Evolutionary conservation across 106 monocot genomes (phyloP).

Genomic region (Acorus gramineus): DNA sequence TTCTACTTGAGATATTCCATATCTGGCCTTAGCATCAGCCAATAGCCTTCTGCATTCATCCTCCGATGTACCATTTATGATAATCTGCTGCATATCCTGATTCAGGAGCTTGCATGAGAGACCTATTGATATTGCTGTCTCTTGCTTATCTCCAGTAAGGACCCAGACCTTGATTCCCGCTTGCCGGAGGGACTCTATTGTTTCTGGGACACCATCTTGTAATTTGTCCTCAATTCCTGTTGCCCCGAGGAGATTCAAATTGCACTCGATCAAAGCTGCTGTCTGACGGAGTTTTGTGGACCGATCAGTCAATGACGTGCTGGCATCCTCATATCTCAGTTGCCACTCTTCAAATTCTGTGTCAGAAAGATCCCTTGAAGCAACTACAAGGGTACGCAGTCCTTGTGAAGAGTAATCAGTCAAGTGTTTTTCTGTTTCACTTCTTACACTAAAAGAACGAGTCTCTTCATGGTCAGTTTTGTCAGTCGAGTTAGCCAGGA

Average conservation of each 20-base stretch:
- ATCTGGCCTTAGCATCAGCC: slow-evolving; percentile 62
- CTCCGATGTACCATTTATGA: slow-evolving; percentile 90
- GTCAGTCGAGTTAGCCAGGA: slow-evolving; percentile 24
- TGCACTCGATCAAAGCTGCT: slow-evolving; percentile 64
- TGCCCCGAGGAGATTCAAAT: slow-evolving; percentile 80
- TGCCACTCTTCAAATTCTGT: slow-evolving; percentile 83
- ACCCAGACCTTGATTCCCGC: slow-evolving; percentile 99
- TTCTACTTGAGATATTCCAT: slow-evolving; percentile 39
- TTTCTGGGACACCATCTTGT: slow-evolving; percentile 96
- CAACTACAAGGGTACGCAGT: slow-evolving; percentile 81
- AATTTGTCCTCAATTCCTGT: slow-evolving; percentile 96
- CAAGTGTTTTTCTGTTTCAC: slow-evolving; percentile 61
- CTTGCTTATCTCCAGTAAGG: slow-evolving; percentile 97
- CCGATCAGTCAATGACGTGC: slow-evolving; percentile 80
- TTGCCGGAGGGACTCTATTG: slow-evolving; percentile 91
- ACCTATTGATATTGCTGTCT: slow-evolving; percentile 95
- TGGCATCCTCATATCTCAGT: slow-evolving; percentile 76
- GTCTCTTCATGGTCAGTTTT: slow-evolving; percentile 3
- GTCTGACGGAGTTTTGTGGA: slow-evolving; percentile 76
- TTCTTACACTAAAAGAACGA: slow-evolving; percentile 28
- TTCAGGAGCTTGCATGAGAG: slow-evolving; percentile 84
- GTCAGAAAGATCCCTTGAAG: slow-evolving; percentile 58
- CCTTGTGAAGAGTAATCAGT: slow-evolving; percentile 60
- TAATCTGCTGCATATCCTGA: slow-evolving; percentile 59
- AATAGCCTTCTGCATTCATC: slow-evolving; percentile 72